Conservation (phyloP, 768 basidiomycete species). For the Phlegmacium glaucopus region DNA sequence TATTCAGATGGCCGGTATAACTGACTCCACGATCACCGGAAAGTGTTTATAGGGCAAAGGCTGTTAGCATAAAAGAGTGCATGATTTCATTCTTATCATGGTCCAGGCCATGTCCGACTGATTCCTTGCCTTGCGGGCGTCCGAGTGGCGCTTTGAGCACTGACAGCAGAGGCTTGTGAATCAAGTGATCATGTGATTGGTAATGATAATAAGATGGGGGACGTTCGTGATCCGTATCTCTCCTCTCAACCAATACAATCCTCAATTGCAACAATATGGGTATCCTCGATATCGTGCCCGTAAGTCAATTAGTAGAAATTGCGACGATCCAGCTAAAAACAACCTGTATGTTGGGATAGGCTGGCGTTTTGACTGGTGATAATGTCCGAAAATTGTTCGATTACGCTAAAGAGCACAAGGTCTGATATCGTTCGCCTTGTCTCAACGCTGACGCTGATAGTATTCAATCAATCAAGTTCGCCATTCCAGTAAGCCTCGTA, state of each 20-base stretch:
- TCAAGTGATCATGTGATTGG: not conserved
- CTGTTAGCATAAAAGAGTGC: too few species aligned
- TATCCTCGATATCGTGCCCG: constrained; percentile 81
- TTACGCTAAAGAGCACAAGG: constrained; percentile 87
- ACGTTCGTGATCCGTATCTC: not conserved
- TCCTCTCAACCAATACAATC: constrained; percentile 8
- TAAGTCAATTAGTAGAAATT: constrained; percentile 33
- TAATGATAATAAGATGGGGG: too few species aligned
- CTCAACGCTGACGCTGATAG: constrained; percentile 1
- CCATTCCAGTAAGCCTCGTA: constrained; percentile 68
- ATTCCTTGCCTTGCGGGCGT: too few species aligned
- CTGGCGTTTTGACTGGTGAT: constrained; percentile 94
- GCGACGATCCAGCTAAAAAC: not conserved
- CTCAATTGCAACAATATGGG: constrained; percentile 49
- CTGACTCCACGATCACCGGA: too few species aligned
- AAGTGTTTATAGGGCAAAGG: too few species aligned
- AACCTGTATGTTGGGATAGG: constrained; percentile 38
- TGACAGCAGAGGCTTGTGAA: too few species aligned
- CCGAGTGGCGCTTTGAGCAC: too few species aligned
- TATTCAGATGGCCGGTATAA: too few species aligned
- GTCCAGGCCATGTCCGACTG: too few species aligned
- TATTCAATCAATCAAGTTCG: constrained; percentile 49
- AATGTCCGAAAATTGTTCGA: constrained; percentile 94
- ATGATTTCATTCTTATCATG: too few species aligned
- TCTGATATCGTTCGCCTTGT: constrained; percentile 23